Percentiles rank a stretch among this genome's conserved stretches.
These are phyloP conservation scores for Ascodesmis nigricans DNA, from an alignment of 495 filamentous ascomycete species.

Conservation along the genomic window DNA sequence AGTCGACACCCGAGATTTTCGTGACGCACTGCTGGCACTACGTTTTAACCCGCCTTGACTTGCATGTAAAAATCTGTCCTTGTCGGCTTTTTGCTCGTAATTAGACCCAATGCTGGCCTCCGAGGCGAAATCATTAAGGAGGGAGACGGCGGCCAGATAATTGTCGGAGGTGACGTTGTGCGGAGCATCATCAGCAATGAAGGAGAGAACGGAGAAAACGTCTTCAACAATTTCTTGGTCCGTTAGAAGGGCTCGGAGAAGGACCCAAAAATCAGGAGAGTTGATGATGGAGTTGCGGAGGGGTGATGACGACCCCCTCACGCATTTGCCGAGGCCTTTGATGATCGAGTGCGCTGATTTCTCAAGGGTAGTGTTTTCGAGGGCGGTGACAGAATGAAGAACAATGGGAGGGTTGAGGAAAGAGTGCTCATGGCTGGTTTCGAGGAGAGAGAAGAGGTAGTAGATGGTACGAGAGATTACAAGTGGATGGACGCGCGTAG, in stretches of 20 bases:
- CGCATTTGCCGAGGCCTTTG: conserved; percentile 58
- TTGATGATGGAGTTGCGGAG: conserved; percentile 81
- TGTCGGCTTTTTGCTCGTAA: conserved; percentile 62
- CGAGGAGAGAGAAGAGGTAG: conserved; percentile 65
- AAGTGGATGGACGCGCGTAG: conserved; percentile 52
- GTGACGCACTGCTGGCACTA: too few species aligned
- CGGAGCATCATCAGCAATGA: conserved; percentile 38
- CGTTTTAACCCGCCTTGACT: too few species aligned
- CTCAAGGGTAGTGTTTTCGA: conserved; percentile 52
- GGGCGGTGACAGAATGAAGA: conserved; percentile 72
- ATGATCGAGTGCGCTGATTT: conserved; percentile 53
- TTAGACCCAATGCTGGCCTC: conserved; percentile 61
- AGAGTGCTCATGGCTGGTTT: conserved; percentile 74
- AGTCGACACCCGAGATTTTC: conserved; percentile 23
- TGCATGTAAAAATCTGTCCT: too few species aligned
- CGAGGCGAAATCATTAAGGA: conserved; percentile 77
- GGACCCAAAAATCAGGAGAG: conserved; percentile 94
- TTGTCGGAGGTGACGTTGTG: conserved; percentile 82
- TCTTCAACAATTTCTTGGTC: conserved; percentile 44
- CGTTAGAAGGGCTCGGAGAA: conserved; percentile 50
- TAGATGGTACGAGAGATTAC: conserved; percentile 63
- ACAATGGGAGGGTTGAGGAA: conserved; percentile 84
- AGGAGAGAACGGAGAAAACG: conserved; percentile 66
- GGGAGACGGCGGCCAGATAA: conserved; percentile 59
- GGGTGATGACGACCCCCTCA: conserved; percentile 33